Conservation (phyloP, 2,329 filamentous ascomycete species). For the Ilyonectria sp. region DNA sequence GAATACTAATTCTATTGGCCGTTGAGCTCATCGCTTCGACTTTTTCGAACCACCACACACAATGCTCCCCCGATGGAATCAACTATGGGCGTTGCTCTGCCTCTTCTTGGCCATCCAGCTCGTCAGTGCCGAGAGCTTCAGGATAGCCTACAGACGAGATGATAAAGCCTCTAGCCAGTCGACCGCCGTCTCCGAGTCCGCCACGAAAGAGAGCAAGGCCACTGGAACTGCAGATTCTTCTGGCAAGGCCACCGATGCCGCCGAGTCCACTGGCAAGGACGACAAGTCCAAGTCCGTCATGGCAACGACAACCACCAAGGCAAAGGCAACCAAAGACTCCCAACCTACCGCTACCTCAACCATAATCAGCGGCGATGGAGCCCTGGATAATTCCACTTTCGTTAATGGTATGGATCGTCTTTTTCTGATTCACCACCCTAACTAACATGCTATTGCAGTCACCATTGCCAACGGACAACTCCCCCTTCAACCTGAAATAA, state of each 20-base stretch:
- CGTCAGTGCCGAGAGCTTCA: constrained; percentile 53
- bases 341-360: constrained; percentile 41
- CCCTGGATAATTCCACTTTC: constrained; percentile 50
- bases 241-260: constrained; percentile 29
- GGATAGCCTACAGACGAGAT: constrained; percentile 54
- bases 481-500: constrained; percentile 81
- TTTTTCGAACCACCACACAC: constrained; percentile 25
- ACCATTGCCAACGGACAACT: constrained; percentile 69
- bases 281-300: constrained; percentile 20
- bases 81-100: constrained; percentile 57
- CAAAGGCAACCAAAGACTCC: constrained; percentile 30
- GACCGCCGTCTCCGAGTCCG: constrained; percentile 29
- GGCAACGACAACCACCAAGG: constrained; percentile 33
- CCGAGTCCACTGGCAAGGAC: constrained; percentile 15
- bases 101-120: constrained; percentile 57
- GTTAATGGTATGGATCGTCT: constrained; percentile 52
- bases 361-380: constrained; percentile 33
- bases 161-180: constrained; percentile 31
- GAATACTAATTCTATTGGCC: constrained; percentile 30
- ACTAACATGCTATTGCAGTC: constrained; percentile 50
- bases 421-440: background rate
- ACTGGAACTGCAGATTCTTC: constrained; percentile 35
- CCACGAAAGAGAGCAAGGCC: constrained; percentile 26
- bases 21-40: constrained; percentile 14
- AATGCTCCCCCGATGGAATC: constrained; percentile 55